These are phyloP conservation scores for Flagelloscypha sp. DNA, from an alignment of 768 basidiomycete genomes.

Conservation along the genomic window DNA sequence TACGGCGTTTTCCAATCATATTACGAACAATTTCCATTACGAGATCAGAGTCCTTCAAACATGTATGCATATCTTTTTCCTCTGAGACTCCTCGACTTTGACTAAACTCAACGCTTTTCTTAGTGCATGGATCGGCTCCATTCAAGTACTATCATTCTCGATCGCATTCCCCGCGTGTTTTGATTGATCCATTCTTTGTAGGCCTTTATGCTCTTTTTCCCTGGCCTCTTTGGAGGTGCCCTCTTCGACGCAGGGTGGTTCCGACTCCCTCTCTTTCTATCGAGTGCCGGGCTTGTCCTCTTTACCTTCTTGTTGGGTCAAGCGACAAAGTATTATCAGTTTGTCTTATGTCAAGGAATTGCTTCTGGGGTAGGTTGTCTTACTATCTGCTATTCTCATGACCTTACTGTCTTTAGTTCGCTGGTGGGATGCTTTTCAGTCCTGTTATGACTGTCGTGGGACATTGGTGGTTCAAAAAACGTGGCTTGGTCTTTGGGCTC, in stretches of 20 bases:
- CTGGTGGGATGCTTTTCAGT: conserved; percentile 40
- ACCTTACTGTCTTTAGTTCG: conserved; percentile 17
- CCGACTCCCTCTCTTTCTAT: conserved; percentile 37
- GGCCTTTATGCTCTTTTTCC: conserved; percentile 57
- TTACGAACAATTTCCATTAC: conserved; percentile 49
- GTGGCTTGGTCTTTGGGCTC: conserved; percentile 47
- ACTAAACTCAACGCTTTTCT: too few relatives aligned
- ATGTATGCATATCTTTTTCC: too few relatives aligned
- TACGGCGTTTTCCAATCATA: conserved; percentile 72
- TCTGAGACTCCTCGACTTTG: too few relatives aligned
- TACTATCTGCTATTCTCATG: conserved; percentile 3
- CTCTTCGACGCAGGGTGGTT: conserved; percentile 70
- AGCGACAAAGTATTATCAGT: conserved; percentile 72
- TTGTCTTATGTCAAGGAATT: conserved; percentile 67
- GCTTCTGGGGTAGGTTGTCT: conserved; percentile 48
- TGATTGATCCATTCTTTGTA: too few relatives aligned
- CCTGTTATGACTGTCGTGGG: conserved; percentile 41
- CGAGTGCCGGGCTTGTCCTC: conserved; percentile 41
- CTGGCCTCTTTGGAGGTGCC: conserved; percentile 55
- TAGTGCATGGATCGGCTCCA: too few relatives aligned
- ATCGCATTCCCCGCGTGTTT: too few relatives aligned
- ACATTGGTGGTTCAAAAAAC: conserved; percentile 56
- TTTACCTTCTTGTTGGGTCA: conserved; percentile 59
- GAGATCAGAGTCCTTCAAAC: conserved; percentile 43
- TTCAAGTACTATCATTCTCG: too few relatives aligned